These are phyloP conservation scores for Neurospora sp. DNA, from an alignment of 495 filamentous ascomycete species.

Conservation along the genomic window DNA sequence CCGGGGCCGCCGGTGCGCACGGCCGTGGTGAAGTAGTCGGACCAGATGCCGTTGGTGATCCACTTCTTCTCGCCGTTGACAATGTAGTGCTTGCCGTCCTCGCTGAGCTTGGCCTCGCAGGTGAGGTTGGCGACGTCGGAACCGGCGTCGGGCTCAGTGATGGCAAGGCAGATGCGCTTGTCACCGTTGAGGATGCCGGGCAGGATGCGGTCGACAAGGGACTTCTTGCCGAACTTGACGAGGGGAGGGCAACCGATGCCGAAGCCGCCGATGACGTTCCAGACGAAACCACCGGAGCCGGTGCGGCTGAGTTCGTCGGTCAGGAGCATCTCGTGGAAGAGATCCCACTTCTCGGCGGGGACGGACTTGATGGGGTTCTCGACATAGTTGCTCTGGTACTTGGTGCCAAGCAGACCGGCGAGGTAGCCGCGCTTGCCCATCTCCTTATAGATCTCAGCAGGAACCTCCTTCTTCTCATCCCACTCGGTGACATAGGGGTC, in stretches of 20 bases:
- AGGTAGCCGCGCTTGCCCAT: conserved; percentile 91
- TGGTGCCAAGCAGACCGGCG: conserved; percentile 73
- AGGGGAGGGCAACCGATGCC: conserved; percentile 89
- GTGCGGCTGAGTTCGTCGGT: conserved; percentile 87
- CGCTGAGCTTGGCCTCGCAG: conserved; percentile 85
- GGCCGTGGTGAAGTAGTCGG: conserved; percentile 94
- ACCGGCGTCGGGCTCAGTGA: conserved; percentile 48
- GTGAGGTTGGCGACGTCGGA: conserved; percentile 87
- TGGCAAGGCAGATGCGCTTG: conserved; percentile 76
- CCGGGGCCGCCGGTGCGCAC: conserved; percentile 79
- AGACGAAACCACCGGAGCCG: conserved; percentile 91
- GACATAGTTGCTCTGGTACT: conserved; percentile 67
- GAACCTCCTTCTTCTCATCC: conserved; percentile 90
- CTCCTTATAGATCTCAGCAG: conserved; percentile 80
- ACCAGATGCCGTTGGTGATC: conserved; percentile 98
- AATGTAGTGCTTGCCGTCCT: conserved; percentile 97
- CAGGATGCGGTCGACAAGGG: conserved; percentile 62
- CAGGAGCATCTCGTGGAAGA: conserved; percentile 92
- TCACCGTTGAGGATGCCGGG: conserved; percentile 83
- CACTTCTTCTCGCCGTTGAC: conserved; percentile 99
- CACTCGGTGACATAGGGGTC: conserved; percentile 91
- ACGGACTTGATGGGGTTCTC: conserved; percentile 64
- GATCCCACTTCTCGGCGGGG: conserved; percentile 82
- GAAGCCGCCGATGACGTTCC: conserved; percentile 92
- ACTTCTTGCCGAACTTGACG: conserved; percentile 84